Percentiles rank a stretch among this genome's conserved stretches.
Conservation (phyloP, 257 asterid species). For the Catharanthus roseus region DNA sequence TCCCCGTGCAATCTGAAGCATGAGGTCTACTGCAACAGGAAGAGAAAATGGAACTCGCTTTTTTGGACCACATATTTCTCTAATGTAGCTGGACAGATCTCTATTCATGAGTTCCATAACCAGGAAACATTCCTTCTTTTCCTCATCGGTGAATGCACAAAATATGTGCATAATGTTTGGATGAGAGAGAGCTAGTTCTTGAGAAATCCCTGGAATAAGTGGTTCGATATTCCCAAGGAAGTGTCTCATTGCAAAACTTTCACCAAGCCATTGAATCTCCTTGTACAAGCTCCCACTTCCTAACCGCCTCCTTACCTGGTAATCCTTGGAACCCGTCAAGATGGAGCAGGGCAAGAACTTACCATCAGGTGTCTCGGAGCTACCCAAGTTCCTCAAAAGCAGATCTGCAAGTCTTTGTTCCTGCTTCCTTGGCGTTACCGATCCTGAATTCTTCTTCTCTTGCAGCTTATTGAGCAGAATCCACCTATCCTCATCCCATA, state of each 20-base stretch:
- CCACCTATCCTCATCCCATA: conserved; percentile 29
- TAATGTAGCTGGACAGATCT: conserved; percentile 59
- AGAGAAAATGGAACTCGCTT: conserved; percentile 68
- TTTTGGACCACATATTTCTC: conserved; percentile 57
- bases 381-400: conserved; percentile 48
- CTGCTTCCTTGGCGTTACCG: conserved; percentile 32
- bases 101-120: conserved; percentile 75
- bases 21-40: conserved; percentile 62
- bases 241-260: conserved; percentile 74
- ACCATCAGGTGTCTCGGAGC: conserved; percentile 16
- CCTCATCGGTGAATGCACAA: conserved; percentile 72
- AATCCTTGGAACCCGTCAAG: conserved; percentile 59
- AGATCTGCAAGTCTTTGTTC: conserved; percentile 49
- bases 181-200: conserved; percentile 56
- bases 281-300: conserved; percentile 65
- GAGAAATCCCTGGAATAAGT: conserved; percentile 35
- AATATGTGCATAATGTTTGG: conserved; percentile 61
- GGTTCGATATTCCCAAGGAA: conserved; percentile 48
- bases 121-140: conserved; percentile 60
- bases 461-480: conserved; percentile 18
- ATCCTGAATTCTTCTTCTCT: conserved; percentile 17
- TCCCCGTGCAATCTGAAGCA: conserved; percentile 92
- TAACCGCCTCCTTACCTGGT: conserved; percentile 60
- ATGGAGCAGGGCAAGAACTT: conserved; percentile 42
- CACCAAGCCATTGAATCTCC: conserved; percentile 93